Base-by-base conservation (phyloP, 2,329 filamentous ascomycete genomes). In the Verticillium alfalfae region DNA sequence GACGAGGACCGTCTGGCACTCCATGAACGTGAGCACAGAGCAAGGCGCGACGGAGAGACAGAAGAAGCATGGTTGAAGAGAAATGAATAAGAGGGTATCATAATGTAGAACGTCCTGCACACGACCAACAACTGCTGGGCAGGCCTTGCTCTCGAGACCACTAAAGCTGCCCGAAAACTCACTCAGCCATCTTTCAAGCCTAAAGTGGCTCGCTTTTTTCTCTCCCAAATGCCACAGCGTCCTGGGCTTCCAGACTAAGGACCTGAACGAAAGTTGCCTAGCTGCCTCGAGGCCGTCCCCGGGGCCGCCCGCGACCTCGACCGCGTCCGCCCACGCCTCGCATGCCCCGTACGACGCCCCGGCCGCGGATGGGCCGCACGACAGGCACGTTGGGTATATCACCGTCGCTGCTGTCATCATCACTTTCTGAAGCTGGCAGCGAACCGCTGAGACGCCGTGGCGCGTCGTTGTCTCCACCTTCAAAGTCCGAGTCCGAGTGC, bases 401-500 rank as follows among this genome's bases (percentile, higher is more conserved):
- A 22, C 12, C 15, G 49, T 59, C 62, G 18, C 59, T 63, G 22
- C 64, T 64, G 2, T 61, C 61, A n/a, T 62, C 62, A 1, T 61
- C 61, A 39, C 59, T 64, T 26, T 61, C 59, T 16, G 58, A 62
- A 34, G 60, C 64, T 3, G 64, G 64, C 15, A 56, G 56, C 5
- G 60, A 59, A 8, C 58, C 60, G 9, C 61, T 63, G 38, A 58
- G 60, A 55, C 10, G 58, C 18, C 13, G 22, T 16, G 39, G 15
- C 7, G n/a, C 26, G 3, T 41, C 8, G 8, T 4, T 22, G 9
- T 16, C 41, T 4, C 18, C 39, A 26, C 18, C 41, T 4, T 59
- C 58, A 15, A 31, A 55, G 13, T 65, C 64, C 5, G 64, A 66
- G 18, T 56, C 60, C 7, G 63, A 65, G 22, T 63, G 59, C 10